Percentiles rank a stretch among this genome's conserved stretches.
Conservation (phyloP, 257 asterid species). For the Verbascum thapsus region DNA sequence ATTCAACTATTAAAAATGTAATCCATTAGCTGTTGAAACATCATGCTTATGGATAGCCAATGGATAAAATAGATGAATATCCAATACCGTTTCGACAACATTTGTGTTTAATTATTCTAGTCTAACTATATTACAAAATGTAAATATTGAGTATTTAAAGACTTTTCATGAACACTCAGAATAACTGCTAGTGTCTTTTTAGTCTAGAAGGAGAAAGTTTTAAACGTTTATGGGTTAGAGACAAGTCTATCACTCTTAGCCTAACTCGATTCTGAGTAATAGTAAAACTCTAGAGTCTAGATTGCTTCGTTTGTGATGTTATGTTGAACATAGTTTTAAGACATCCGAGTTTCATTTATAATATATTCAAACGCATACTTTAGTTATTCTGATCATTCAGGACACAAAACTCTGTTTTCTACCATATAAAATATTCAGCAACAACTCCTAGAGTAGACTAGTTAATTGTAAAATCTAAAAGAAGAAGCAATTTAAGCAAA, state of each 20-base stretch:
- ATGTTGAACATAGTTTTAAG: no score
- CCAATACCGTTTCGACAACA: neutral
- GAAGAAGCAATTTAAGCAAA: slow-evolving; percentile 19
- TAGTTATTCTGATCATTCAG: neutral
- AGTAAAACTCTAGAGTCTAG: neutral
- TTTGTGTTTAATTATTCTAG: no score
- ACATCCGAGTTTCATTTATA: neutral
- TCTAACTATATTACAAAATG: no score
- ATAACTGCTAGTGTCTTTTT: neutral
- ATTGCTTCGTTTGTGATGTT: neutral
- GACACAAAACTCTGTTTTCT: neutral
- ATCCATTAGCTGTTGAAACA: neutral
- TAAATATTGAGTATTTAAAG: no score
- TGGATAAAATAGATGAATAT: neutral
- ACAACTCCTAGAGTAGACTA: neutral
- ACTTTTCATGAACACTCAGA: no score
- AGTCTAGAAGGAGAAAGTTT: no score
- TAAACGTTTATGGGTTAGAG: no score
- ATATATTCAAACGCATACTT: neutral
- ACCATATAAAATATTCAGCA: neutral
- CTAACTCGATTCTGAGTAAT: neutral
- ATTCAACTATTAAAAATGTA: neutral
- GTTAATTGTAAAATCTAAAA: neutral
- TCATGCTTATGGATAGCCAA: neutral
- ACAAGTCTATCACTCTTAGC: slow-evolving; percentile 11